phyloP scores from a whole-genome alignment of 257 asterid species.

The Penstemon barbatus region DNA sequence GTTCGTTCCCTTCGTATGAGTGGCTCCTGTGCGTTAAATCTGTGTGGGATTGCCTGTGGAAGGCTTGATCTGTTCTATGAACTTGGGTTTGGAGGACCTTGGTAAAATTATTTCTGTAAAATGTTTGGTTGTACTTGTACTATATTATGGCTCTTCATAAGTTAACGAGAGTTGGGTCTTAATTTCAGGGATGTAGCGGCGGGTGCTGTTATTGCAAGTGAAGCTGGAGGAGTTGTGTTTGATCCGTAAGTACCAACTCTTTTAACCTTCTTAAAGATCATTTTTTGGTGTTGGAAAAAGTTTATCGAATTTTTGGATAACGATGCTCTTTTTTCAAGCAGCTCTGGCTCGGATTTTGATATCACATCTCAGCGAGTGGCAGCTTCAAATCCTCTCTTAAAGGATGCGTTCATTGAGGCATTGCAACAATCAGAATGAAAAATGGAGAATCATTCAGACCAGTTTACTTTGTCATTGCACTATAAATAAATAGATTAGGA shows the following conservation, averaged over 20 bases:
- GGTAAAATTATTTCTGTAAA: conserved; percentile 36
- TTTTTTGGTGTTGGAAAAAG: not conserved
- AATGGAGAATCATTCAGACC: conserved; percentile 12
- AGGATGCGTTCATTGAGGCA: conserved; percentile 63
- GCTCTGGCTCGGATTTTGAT: conserved; percentile 70
- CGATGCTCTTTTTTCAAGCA: conserved; percentile 27
- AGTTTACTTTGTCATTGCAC: conserved; percentile 31
- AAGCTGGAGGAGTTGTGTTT: conserved; percentile 79
- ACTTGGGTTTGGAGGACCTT: conserved; percentile 82
- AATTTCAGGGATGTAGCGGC: conserved; percentile 84
- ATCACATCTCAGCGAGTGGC: conserved; percentile 76
- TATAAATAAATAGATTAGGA: conserved; percentile 17
- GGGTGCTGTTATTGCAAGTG: conserved; percentile 78
- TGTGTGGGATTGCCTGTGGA: conserved; percentile 86
- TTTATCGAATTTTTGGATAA: not conserved
- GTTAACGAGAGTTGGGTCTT: conserved; percentile 17
- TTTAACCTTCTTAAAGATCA: conserved; percentile 8
- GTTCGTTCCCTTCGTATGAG: conserved; percentile 85
- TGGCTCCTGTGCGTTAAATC: conserved; percentile 89
- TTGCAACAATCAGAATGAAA: conserved; percentile 51
- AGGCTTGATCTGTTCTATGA: conserved; percentile 83
- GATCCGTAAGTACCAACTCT: conserved; percentile 66
- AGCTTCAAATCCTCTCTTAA: conserved; percentile 66
- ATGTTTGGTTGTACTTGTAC: not conserved
- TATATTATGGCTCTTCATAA: conserved; percentile 1